These are phyloP conservation scores for Saksenaea oblongispora DNA, from an alignment of 371 early-diverging fungal genomes.

Conservation along the genomic window DNA sequence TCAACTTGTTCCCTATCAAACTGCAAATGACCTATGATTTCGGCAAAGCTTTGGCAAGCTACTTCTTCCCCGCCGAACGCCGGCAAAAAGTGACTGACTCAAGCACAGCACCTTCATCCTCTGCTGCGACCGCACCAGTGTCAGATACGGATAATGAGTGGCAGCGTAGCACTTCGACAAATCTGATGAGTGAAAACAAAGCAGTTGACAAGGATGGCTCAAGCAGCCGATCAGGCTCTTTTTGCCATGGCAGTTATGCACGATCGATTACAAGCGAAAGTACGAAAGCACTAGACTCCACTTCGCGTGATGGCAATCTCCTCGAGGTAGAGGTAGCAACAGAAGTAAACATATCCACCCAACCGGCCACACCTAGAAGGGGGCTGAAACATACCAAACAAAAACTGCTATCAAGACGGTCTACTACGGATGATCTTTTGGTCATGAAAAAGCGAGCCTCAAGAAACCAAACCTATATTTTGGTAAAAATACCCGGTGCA, in stretches of 20 bases:
- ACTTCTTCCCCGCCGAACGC: constrained; percentile 69
- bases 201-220: not conserved
- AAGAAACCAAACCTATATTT: constrained; percentile 71
- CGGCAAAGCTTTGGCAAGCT: constrained; percentile 70
- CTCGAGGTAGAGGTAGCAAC: not conserved
- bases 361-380: constrained; percentile 6
- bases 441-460: constrained; percentile 73
- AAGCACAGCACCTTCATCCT: not conserved
- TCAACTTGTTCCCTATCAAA: constrained; percentile 77
- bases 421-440: constrained; percentile 38
- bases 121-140: not conserved
- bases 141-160: not conserved
- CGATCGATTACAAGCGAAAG: not conserved
- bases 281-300: not conserved
- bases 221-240: not conserved
- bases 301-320: not conserved
- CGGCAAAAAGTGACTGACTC: constrained; percentile 16
- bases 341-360: not conserved
- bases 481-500: constrained; percentile 71
- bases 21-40: constrained; percentile 84
- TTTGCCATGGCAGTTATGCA: not conserved
- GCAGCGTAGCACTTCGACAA: not conserved
- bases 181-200: not conserved
- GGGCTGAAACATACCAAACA: constrained; percentile 14
- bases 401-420: constrained; percentile 13